Evolutionary conservation across 352 stramenopile genomes (phyloP).

Genomic region (Phytophthora uliginosa): DNA sequence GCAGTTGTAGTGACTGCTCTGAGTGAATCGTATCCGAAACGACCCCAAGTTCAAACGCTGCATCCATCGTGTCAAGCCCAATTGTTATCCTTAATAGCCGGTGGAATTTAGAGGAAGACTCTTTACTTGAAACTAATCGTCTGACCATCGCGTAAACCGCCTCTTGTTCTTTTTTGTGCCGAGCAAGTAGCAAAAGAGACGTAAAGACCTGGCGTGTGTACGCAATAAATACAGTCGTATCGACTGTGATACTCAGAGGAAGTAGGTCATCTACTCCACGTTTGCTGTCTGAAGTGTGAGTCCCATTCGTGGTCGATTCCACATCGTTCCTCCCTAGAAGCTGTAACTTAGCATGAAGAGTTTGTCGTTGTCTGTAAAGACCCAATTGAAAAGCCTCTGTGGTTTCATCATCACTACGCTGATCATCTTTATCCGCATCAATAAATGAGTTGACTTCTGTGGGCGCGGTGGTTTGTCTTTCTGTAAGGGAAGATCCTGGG

Average conservation of each 20-base stretch:
- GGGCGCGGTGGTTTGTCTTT: neutral
- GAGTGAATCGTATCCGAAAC: constrained; percentile 1
- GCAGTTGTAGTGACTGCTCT: constrained; percentile 22
- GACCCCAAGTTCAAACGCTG: constrained; percentile 13
- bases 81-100: constrained; percentile 36
- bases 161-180: constrained; percentile 2
- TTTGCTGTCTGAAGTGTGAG: constrained; percentile 1
- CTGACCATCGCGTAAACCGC: constrained; percentile 29
- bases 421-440: constrained; percentile 27
- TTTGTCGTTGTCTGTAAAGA: constrained; percentile 7
- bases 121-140: constrained; percentile 23
- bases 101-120: constrained; percentile 23
- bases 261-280: constrained; percentile 22
- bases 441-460: constrained; percentile 27
- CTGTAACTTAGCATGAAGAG: neutral
- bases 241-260: constrained; percentile 41
- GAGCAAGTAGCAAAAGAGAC: constrained; percentile 34
- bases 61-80: constrained; percentile 40
- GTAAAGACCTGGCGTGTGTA: constrained; percentile 44
- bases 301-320: neutral
- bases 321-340: neutral
- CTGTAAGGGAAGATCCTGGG: neutral
- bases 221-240: constrained; percentile 37
- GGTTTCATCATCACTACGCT: constrained; percentile 26
- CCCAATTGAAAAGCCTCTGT: constrained; percentile 22